Evolutionary conservation across 352 stramenopile species (phyloP).

Genomic region (Pythium monospermum): DNA sequence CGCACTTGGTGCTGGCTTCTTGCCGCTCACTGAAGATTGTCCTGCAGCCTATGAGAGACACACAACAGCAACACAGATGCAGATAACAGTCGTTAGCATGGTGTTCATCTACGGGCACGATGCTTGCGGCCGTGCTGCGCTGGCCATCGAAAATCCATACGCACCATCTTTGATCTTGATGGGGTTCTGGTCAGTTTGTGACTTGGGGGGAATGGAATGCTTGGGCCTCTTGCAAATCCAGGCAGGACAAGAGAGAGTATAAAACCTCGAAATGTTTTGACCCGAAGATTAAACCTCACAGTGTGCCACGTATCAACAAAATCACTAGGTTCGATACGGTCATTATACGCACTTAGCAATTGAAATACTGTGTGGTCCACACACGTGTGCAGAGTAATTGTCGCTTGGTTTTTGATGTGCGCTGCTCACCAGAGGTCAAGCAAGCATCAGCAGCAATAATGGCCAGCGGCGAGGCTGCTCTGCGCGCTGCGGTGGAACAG

Average conservation of each 20-base stretch:
- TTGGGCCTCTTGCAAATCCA: too few relatives aligned
- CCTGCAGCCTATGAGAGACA: constrained; percentile 16
- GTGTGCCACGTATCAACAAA: constrained; percentile 7
- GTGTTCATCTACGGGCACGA: too few relatives aligned
- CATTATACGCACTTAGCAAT: not conserved
- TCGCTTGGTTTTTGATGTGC: not conserved
- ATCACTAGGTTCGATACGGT: not conserved
- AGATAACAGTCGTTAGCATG: too few relatives aligned
- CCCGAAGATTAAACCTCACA: too few relatives aligned
- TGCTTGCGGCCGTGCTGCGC: too few relatives aligned
- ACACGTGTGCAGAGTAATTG: constrained; percentile 2
- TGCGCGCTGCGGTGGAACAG: constrained; percentile 48
- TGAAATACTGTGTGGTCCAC: constrained; percentile 1
- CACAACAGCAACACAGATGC: too few relatives aligned
- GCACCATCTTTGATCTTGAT: too few relatives aligned
- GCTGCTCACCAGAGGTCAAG: not conserved
- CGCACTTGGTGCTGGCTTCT: constrained; percentile 67
- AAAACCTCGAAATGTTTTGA: too few relatives aligned
- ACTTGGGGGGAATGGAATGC: too few relatives aligned
- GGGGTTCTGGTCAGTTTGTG: too few relatives aligned
- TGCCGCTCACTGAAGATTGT: constrained; percentile 23
- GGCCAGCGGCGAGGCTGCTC: constrained; percentile 19
- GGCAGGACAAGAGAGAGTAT: too few relatives aligned
- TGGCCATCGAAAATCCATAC: too few relatives aligned
- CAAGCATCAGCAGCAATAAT: not conserved